These are phyloP conservation scores for Euphorbia lathyris DNA, from an alignment of 345 rosid genomes.

Conservation along the genomic window DNA sequence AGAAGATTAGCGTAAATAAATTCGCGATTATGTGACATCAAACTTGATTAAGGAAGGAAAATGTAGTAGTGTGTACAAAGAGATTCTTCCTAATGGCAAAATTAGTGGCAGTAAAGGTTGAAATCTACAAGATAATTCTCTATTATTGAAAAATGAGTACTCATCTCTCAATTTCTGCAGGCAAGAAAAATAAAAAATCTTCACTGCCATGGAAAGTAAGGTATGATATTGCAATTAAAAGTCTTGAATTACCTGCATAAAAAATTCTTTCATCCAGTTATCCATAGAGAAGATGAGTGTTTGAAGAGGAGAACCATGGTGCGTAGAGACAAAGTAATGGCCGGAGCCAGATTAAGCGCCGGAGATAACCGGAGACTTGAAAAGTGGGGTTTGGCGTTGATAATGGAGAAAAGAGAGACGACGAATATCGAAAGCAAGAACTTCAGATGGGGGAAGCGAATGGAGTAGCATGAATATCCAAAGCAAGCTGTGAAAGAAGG, in stretches of 20 bases:
- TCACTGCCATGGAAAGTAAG: conserved; percentile 62
- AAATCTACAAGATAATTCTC: conserved; percentile 11
- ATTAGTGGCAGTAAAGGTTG: conserved; percentile 74
- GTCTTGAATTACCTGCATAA: conserved; percentile 69
- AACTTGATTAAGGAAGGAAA: conserved; percentile 82
- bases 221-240: conserved; percentile 54
- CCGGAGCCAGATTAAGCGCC: conserved; percentile 80
- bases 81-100: conserved; percentile 68
- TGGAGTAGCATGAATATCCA: conserved; percentile 48
- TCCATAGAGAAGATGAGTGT: conserved; percentile 75
- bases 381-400: conserved; percentile 20
- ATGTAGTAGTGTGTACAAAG: conserved; percentile 67
- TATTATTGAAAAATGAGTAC: conserved; percentile 8
- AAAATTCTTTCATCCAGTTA: conserved; percentile 59
- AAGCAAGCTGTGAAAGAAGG: too few species aligned
- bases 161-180: conserved; percentile 19
- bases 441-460: conserved; percentile 38
- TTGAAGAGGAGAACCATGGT: conserved; percentile 78
- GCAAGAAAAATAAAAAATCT: conserved; percentile 33
- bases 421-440: conserved; percentile 44
- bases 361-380: conserved; percentile 61
- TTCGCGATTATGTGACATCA: too few species aligned
- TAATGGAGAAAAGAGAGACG: conserved; percentile 32
- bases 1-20: conserved; percentile 78
- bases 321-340: conserved; percentile 73